Evolutionary conservation across 2,329 filamentous ascomycete species (phyloP), one percentile per base, ranked within the genome.

Genomic region (Exophiala mesophila): DNA sequence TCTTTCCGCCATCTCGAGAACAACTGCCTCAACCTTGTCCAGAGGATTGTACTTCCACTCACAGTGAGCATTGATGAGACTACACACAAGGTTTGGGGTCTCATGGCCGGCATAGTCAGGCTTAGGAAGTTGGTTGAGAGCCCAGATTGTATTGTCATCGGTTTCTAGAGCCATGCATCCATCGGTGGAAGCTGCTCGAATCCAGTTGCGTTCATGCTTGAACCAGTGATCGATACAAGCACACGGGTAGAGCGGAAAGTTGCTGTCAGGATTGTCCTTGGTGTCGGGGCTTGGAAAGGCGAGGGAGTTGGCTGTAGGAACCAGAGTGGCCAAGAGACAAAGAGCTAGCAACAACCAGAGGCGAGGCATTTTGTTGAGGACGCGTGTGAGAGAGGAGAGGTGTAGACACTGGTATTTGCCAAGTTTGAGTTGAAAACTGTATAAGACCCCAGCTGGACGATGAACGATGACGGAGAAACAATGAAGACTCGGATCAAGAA

Each of bases 41-140:
- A 47, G 32, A n/a, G 40, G 35, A 18, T 40, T 47, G 32, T 47
- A 47, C 20, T 36, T 36, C 45, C 45, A 47, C 16, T 13, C 21
- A 24, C 45, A 47, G 13, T 12, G 6, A 8, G 36, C 20, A 5
- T 23, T 10, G 4, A 17, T 13, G 6, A 44, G 36, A 21, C 45
- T 44, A 40, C 45, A 44, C 18, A 43, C 40, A 12, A 47, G 28
- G 20, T 36, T 44, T 24, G 39, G 45, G 13, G 34, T 35, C 10
- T 32, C 20, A 17, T 36, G 38, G 13, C 33, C 34, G n/a, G 15
- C 19, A 26, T 36, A 40, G 17, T 26, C 16, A n/a, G 45, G 45
- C 21, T 43, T 47, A n/a, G 31, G 23, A 16, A 44, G 23, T 23
- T 17, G 21, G 23, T 47, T 47, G 24, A 47, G 45, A 15, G 45